Base-by-base conservation (phyloP, 148 eudicot genomes). In the Gaultheria prostrata region DNA sequence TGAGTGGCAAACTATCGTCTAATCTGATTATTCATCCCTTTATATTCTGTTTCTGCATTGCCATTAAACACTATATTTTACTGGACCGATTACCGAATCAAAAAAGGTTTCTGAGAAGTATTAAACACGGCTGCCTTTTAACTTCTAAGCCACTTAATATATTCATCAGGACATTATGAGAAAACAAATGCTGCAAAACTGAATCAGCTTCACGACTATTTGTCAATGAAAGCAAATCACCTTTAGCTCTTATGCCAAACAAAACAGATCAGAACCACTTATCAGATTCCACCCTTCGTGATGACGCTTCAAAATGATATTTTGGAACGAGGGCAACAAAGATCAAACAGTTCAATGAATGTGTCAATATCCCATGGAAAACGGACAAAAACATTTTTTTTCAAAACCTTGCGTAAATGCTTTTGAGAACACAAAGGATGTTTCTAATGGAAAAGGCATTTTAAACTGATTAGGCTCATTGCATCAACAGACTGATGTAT, bases 381-480 rank as follows among this genome's bases (percentile, higher is more conserved):
- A 65, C 35, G 76, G 33, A 70, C 11, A 3, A 3, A 39, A n/a
- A n/a, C n/a, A 39, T 39, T 39, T 39, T 39, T 39, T 4, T 39
- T 39, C 8, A 10, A 57, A 79, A 81, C 28, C 4, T 43, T 26
- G 35, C 20, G 28, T 48, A 26, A 61, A 46, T 63, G 50, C 82
- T 61, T 59, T 17, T 46, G 35, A 26, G 46, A 46, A 46, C 82
- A 50, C 51, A 51, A 1, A 21, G 24, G 24, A 51, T 26, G 18
- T 14, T 46, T 53, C 76, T 7, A 33, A 48, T 67, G 24, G 83
- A 57, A 80, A 80, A 59, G 59, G 82, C 4, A 45, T 26, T 53
- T 50, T 45, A 39, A 17, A 15, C 82, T 46, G 75, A 24, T 65
- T 18, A 80, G 46, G 17, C 32, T 81, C 59, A 70, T 50, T 28